These are phyloP conservation scores for Hortaea werneckii DNA, from an alignment of 2,329 filamentous ascomycete genomes.

Conservation along the genomic window DNA sequence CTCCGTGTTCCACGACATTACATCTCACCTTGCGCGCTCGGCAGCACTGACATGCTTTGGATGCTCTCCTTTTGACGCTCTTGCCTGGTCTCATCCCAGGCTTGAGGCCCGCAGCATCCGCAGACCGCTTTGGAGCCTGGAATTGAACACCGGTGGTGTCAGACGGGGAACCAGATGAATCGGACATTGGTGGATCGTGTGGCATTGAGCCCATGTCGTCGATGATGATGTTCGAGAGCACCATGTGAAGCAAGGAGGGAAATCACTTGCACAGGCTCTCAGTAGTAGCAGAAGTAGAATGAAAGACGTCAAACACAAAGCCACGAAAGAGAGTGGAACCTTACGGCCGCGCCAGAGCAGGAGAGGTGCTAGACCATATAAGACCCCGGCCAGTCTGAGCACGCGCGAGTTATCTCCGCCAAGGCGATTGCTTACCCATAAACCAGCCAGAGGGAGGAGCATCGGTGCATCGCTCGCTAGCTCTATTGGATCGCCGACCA, in stretches of 20 bases:
- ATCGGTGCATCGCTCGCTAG: no score
- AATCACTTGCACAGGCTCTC: background rate
- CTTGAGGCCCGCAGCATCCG: slow-evolving; percentile 45
- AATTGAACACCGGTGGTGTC: slow-evolving; percentile 15
- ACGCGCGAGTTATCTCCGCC: slow-evolving; percentile 8
- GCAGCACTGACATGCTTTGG: slow-evolving; percentile 82
- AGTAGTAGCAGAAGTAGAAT: background rate
- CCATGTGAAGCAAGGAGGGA: background rate
- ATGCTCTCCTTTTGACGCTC: slow-evolving; percentile 73
- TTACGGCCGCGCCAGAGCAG: background rate
- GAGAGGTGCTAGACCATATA: no score
- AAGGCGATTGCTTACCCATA: slow-evolving; percentile 2
- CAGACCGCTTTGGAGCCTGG: slow-evolving; percentile 42
- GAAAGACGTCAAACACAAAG: background rate
- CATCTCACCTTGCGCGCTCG: slow-evolving; percentile 84
- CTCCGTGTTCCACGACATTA: slow-evolving; percentile 79
- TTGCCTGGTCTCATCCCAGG: slow-evolving; percentile 38
- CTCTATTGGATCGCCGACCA: no score
- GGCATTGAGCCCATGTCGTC: background rate
- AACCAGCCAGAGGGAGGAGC: no score
- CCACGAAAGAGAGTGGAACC: background rate
- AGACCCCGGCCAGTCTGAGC: no score
- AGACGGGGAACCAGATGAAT: slow-evolving; percentile 21
- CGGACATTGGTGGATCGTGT: slow-evolving; percentile 13
- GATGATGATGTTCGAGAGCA: background rate